Conservation (phyloP, 768 basidiomycete genomes). For the Phlebiopsis flavidoalba region DNA sequence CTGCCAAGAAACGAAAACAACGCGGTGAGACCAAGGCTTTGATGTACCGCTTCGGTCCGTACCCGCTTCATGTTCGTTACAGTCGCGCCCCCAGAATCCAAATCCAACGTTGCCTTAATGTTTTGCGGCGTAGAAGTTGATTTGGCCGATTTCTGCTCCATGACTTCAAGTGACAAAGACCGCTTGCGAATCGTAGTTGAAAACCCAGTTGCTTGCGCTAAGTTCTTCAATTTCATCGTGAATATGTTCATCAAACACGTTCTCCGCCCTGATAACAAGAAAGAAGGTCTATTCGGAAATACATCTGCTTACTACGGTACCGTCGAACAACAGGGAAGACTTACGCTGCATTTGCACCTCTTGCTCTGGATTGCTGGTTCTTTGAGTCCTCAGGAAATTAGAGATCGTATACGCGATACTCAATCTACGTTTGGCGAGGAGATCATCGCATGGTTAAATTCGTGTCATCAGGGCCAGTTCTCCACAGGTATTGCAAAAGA, state of each 20-base stretch:
- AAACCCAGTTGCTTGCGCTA: slow-evolving; percentile 29
- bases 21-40: slow-evolving; percentile 19
- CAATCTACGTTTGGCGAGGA: slow-evolving; percentile 20
- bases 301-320: slow-evolving; percentile 8
- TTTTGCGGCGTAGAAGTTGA: slow-evolving; percentile 20
- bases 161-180: too few species aligned
- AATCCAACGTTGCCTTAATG: too few species aligned
- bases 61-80: slow-evolving; percentile 34
- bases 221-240: slow-evolving; percentile 30
- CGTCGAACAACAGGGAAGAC: slow-evolving; percentile 11
- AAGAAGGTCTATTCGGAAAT: slow-evolving; percentile 9
- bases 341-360: slow-evolving; percentile 16
- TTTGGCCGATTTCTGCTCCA: slow-evolving; percentile 13
- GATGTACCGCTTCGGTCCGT: slow-evolving; percentile 19
- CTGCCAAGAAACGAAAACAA: slow-evolving; percentile 24
- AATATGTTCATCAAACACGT: slow-evolving; percentile 23
- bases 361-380: slow-evolving; percentile 12
- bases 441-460: slow-evolving; percentile 28
- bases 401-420: slow-evolving; percentile 20
- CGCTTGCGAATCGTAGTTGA: too few species aligned
- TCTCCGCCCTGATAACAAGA: slow-evolving; percentile 13
- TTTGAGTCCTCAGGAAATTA: slow-evolving; percentile 27
- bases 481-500: background rate
- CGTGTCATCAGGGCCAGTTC: slow-evolving; percentile 27
- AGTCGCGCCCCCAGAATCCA: too few species aligned